Evolutionary conservation across 352 stramenopile genomes (phyloP).

Genomic region (Phytophthora litchii): DNA sequence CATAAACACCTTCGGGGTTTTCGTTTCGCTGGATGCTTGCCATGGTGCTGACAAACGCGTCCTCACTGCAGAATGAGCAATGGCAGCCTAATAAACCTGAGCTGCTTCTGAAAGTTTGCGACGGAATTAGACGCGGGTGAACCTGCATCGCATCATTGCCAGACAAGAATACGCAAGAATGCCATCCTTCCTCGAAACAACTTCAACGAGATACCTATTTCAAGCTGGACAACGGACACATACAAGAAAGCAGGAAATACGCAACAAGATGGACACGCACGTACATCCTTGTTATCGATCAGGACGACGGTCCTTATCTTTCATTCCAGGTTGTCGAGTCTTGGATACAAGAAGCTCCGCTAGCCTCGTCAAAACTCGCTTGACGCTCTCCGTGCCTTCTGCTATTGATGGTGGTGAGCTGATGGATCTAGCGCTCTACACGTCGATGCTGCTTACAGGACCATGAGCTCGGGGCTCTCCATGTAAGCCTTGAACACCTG

Average conservation of each 20-base stretch:
- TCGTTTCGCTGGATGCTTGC: conserved; percentile 66
- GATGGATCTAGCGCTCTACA: conserved; percentile 35
- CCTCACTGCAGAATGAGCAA: conserved; percentile 23
- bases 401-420: conserved; percentile 29
- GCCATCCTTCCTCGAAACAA: conserved; percentile 2
- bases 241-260: conserved; percentile 3
- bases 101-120: conserved; percentile 1
- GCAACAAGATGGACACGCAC: conserved; percentile 13
- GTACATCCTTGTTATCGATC: conserved; percentile 35
- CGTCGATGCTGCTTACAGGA: conserved; percentile 47
- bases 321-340: conserved; percentile 5
- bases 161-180: conserved; percentile 32
- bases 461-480: conserved; percentile 92
- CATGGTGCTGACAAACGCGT: conserved; percentile 38
- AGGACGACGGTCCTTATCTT: conserved; percentile 20
- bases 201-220: conserved; percentile 32
- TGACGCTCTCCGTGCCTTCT: conserved; percentile 26
- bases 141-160: neutral
- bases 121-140: conserved; percentile 23
- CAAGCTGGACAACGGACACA: conserved; percentile 26
- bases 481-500: conserved; percentile 97
- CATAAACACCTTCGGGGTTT: conserved; percentile 74
- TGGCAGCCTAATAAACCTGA: neutral
- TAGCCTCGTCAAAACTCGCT: conserved; percentile 14
- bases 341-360: conserved; percentile 5